Evolutionary conservation across 1,284 basidiomycete genomes (phyloP), one percentile per base, ranked within the genome.

Genomic region (Sanghuangporus weigelae): DNA sequence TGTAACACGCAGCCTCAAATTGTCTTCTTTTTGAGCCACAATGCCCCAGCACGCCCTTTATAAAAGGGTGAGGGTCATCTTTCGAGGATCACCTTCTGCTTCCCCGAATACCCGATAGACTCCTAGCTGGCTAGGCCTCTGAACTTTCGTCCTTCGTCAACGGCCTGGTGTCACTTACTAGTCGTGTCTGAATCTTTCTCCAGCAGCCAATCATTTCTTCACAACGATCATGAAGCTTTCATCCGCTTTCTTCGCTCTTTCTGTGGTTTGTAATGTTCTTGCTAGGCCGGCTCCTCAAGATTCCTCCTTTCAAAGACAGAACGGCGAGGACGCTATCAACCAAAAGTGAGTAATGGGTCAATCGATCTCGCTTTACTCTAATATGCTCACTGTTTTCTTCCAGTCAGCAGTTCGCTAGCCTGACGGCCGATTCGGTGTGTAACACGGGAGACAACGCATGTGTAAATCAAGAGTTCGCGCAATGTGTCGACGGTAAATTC

Each of bases 251-350:
- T 39, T 63, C 54, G 36, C 44, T 46, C 57, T 63, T 54, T 67
- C 63, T 63, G 67, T 71, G 66, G 60, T 71, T 59, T 71, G 80
- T 66, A 68, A 75, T 56, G 66, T 72, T 36, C 66, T 82, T 50
- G 69, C 77, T 79, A 14, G 75, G 73, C 58, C 79, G 78, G 11
- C 69, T 72, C 59, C 71, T 72, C 57, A 68, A 69, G 51, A 76
- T 31, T 73, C 75, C 16, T 71, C 69, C 19, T 77, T 81, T 69
- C 68, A 70, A 57, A 72, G 78, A 46, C 73, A 79, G 67, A 86
- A 85, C 71, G 83, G 82, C 61, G 71, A 82, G 67, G 81, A 80
- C 66, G 82, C 84, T 53, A 78, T 84, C 66, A 75, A 78, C 14
- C 71, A 78, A 26, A 85, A 85, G 85, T 83, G 61, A 61, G 79